Evolutionary conservation across 108 stramenopile species (phyloP), one percentile per base, ranked within the genome.

Genomic region (Discostella pseudostelligera): DNA sequence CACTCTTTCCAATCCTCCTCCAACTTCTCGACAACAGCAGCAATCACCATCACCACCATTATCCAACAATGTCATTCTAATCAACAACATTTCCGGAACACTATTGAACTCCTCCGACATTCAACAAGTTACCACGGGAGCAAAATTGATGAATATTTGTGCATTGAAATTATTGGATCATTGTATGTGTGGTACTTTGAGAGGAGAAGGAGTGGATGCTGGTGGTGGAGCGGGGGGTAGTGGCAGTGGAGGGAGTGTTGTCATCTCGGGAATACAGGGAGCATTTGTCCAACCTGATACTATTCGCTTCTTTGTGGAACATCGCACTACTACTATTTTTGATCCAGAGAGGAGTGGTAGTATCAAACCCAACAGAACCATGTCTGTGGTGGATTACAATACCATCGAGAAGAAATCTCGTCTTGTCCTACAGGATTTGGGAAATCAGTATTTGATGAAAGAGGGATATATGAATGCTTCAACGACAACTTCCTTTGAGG

Each of bases 11-110:
- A 63, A 12, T 48, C 32, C 3, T 3, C 10, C 19, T 22, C 28
- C 29, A 24, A 63, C 5, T 48, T 5, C 3, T 3, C 32, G 5
- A 32, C 3, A 5, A 32, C 32, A 32, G 32, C 53, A 42, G 24
- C 42, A 43, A 43, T 11, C 42, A 12, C 3, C 32, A 32, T 4
- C 32, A 32, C 32, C 32, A 32, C 5, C 5, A 5, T 32, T 28
- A n/a, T 2, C 17, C 28, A 65, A 37, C 39, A 56, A 78, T 24
- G 49, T 83, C 40, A 62, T 85, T 42, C 50, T 88, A n/a, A 85
- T 88, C 21, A 86, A 83, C 20, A 82, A 84, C 37, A 88, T 88
- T 62, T 74, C 86, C 39, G 87, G 87, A 0, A 46, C 55, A 22
- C 39, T 63, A n/a, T 70, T 89, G 28, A 89, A 89, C 65, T 67